Evolutionary conservation across 192 early-diverging fungal genomes (phyloP), one percentile per base, ranked within the genome.

Genomic region (Ramicandelaber brevisporus): DNA sequence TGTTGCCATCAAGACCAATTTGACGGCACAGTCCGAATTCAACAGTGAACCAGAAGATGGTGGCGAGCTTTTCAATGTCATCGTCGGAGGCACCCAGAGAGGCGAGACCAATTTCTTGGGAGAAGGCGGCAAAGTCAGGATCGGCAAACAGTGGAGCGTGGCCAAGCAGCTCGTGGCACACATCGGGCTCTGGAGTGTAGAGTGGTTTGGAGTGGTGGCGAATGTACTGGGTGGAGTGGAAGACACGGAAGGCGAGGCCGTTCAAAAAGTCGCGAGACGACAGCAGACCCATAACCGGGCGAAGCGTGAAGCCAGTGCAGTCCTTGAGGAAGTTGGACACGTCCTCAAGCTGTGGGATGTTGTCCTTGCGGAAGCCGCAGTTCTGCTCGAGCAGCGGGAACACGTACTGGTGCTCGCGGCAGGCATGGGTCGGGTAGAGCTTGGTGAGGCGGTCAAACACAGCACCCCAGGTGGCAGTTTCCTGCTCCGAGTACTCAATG

Each of bases 171-270:
- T 96, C 89, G 43, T 96, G 89, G 55, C 89, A 96, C 32, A 84
- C 66, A 48, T 96, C 89, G 27, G 73, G 73, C 45, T 88, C 87
- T 13, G 88, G 88, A 3, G 88, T 93, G 46, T 87, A 93, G 23
- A 82, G 57, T 11, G 89, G 89, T 24, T 61, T 58, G 3, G 79
- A 82, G 46, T 75, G 67, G 44, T 96, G 89, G 15, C 89, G 78
- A 48, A 96, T 85, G 50, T 96, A 96, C 56, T 96, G 89, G 6
- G 89, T 96, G 23, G 71, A 77, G 53, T 88, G 79, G 62, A 96
- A 96, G 4, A 96, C 85, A 27, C 89, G 70, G 62, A 96, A 96
- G 2, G 85, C 89, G 46, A 96, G 65, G 15, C 73, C 76, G 46
- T 96, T 96, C 40, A 96, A 51, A 42, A 96, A 96, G 48, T 96